Evolutionary conservation across 352 stramenopile genomes (phyloP).

Genomic region (Hyaloperonospora brassicae): DNA sequence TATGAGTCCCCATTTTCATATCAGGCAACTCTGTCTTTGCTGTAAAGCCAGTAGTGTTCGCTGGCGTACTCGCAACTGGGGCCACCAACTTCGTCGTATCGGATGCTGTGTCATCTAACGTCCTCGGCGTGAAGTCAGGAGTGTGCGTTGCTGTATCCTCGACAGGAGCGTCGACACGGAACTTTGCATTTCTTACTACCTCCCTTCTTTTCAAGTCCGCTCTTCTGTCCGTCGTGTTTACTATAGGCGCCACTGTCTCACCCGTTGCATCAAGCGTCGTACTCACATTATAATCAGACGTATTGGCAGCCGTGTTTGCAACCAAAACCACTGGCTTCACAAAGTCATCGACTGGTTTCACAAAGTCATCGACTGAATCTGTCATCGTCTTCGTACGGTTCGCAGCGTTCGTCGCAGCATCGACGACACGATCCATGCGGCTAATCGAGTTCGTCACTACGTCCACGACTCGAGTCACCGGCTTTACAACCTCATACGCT

Average conservation of each 20-base stretch:
- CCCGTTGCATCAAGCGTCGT: conserved; percentile 1
- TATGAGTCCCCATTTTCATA: not conserved
- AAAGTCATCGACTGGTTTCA: not conserved
- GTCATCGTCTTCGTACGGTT: too few relatives aligned
- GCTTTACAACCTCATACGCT: too few relatives aligned
- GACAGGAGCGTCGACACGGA: too few relatives aligned
- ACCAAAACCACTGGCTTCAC: conserved; percentile 3
- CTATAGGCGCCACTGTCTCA: conserved; percentile 2
- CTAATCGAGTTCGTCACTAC: too few relatives aligned
- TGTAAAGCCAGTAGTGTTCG: conserved; percentile 3
- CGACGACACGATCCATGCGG: too few relatives aligned
- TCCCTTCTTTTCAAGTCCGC: too few relatives aligned
- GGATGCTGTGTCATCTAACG: too few relatives aligned
- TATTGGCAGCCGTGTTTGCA: conserved; percentile 7
- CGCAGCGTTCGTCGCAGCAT: too few relatives aligned
- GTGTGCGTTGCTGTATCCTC: too few relatives aligned
- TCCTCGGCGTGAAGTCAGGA: too few relatives aligned
- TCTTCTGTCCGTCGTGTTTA: not conserved
- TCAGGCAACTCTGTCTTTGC: conserved; percentile 5
- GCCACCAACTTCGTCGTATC: not conserved
- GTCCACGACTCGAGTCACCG: too few relatives aligned
- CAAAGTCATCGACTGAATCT: not conserved
- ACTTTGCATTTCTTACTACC: too few relatives aligned
- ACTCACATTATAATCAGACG: conserved; percentile 7
- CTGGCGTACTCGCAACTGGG: not conserved